Base-by-base conservation (phyloP, 352 stramenopile species). In the Hyaloperonospora brassicae region DNA sequence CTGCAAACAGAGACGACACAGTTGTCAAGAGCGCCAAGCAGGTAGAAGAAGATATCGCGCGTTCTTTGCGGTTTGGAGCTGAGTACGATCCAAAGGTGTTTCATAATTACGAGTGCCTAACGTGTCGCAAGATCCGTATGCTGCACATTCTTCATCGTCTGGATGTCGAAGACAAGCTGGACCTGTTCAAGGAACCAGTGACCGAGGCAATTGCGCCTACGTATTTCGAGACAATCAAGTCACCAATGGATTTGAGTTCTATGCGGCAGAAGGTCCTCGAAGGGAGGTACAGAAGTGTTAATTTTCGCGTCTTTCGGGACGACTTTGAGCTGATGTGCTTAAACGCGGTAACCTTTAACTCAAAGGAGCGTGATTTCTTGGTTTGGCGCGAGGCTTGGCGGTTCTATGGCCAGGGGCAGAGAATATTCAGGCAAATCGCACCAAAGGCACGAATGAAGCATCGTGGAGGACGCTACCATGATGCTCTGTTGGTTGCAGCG, bases 311-410 rank as follows among this genome's bases (percentile, higher is more conserved):
- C 44, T 85, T 97, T 55, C 79, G 87, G 10, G 79, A 95, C 50
- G 87, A 97, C 55, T 97, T 97, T 55, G 95, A 98, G 66, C 69
- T 98, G 6, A 93, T 98, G 68, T 96, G 92, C 22, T 61, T 97
- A 17, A 98, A 98, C 59, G 94, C 94, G 0, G 76, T 98, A 7
- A 96, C 89, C 25, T 98, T 98, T 66, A 98, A 98, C 66, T 84
- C 77, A 1, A 83, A 89, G 31, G 84, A 93, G 44, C 79, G 79
- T 7, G 79, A 95, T 17, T 95, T 91, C 38, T 43, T 91, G 24
- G 88, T 97, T 59, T 98, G 90, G 90, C 86, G 87, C 22, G 89
- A 97, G 62, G 88, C 92, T 3, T 96, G 90, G 76, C 68, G 89
- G 25, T 98, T 95, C 59, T 96, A 97, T 56, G 73, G 87, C 1